Conservation (phyloP, 306 rosid genomes). For the Sophora flavescens region DNA sequence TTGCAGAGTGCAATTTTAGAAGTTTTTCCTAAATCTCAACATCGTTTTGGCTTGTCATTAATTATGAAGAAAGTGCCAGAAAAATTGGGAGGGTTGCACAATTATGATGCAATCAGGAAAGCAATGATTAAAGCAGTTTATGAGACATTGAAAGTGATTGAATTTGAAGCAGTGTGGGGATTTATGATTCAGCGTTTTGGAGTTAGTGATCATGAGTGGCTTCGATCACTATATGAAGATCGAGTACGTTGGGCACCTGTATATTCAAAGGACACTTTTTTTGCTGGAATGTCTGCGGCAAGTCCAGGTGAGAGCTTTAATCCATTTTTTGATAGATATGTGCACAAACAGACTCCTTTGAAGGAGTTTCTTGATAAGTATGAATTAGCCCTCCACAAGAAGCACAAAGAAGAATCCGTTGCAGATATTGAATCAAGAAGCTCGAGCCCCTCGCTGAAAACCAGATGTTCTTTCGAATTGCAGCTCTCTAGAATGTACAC, state of each 20-base stretch:
- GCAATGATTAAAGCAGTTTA: slow-evolving; percentile 74
- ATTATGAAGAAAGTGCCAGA: slow-evolving; percentile 90
- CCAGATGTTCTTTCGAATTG: slow-evolving; percentile 88
- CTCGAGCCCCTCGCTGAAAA: slow-evolving; percentile 75
- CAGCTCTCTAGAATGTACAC: slow-evolving; percentile 89
- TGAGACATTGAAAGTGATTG: slow-evolving; percentile 85
- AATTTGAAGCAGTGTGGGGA: slow-evolving; percentile 93
- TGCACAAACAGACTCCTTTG: slow-evolving; percentile 91
- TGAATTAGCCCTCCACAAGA: slow-evolving; percentile 88
- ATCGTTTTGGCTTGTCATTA: slow-evolving; percentile 83
- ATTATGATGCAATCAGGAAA: slow-evolving; percentile 86
- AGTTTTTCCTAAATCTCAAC: slow-evolving; percentile 77
- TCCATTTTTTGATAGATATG: slow-evolving; percentile 85
- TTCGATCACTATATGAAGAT: slow-evolving; percentile 79
- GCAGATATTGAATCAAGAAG: slow-evolving; percentile 90
- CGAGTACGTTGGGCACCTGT: slow-evolving; percentile 87
- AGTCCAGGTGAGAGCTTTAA: slow-evolving; percentile 65
- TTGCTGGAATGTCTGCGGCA: slow-evolving; percentile 79
- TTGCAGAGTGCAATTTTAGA: slow-evolving; percentile 74
- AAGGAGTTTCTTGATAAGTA: slow-evolving; percentile 97
- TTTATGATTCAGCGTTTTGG: slow-evolving; percentile 84
- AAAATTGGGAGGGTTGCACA: slow-evolving; percentile 83
- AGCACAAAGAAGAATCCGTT: slow-evolving; percentile 78
- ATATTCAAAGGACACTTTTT: slow-evolving; percentile 75
- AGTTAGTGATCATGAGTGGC: slow-evolving; percentile 87